Evolutionary conservation across 2,329 filamentous ascomycete genomes (phyloP), one percentile per base, ranked within the genome.

Genomic region (Onygenales sp.): DNA sequence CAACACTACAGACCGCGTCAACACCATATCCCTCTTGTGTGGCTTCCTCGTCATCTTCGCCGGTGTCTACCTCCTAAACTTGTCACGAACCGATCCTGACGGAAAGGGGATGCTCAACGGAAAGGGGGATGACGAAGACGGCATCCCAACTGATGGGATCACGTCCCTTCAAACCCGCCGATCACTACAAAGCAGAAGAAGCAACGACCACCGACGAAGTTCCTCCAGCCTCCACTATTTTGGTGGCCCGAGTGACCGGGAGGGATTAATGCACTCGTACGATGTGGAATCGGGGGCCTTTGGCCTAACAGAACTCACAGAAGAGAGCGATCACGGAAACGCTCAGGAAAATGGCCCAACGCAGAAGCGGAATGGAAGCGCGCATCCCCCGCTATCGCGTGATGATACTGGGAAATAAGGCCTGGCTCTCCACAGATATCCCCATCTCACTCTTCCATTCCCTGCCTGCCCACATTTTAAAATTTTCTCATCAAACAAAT

Each of bases 31-130:
- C 3, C 80, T 97, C 11, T 80, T 97, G 50, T 92, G 87, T 67
- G 92, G 92, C 55, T 97, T 97, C 74, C 81, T 97, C 55, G 84
- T 93, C 60, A 97, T 95, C 56, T 97, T 97, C 69, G 87, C 90
- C 2, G 92, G 92, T 32, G 92, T 97, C 51, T 97, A 97, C 71
- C 82, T 97, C 5, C 81, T 97, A 61, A 97, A 97, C 66, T 83
- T 98, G n/a, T 96, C 92, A 0, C 85, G 93, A 64, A 81, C 85
- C 60, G 93, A 98, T 65, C 90, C 93, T 1, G 84, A 95, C 64
- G 91, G 91, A 50, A 82, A 78, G 54, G 81, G 79, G 55, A 69
- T 85, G 59, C 75, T 87, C 38, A 79, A 81, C 51, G 80, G 81
- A 52, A 83, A 73, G 60, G 55, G 66, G 45, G 68, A 78, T 60